These are phyloP conservation scores for Dictyostelium firmibasis DNA, from an alignment of 78 protist species.

Conservation along the genomic window DNA sequence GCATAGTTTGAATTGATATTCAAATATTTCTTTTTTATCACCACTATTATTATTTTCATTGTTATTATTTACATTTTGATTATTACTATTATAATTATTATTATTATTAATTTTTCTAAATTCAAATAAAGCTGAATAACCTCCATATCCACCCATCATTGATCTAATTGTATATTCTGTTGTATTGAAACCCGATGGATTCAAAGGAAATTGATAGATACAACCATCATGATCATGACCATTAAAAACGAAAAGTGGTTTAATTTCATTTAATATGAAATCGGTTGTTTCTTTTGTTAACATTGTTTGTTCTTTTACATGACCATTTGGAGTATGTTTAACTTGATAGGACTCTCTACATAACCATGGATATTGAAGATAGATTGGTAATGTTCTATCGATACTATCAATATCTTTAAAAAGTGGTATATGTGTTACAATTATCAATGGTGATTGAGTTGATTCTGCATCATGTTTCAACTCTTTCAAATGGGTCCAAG, in stretches of 20 bases:
- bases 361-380: background rate
- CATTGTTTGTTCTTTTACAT: constrained; percentile 54
- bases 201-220: constrained; percentile 33
- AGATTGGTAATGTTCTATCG: background rate
- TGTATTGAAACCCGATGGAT: background rate
- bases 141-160: constrained; percentile 81
- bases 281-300: constrained; percentile 57
- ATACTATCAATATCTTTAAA: constrained; percentile 5
- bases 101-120: constrained; percentile 2
- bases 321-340: constrained; percentile 7
- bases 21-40: background rate
- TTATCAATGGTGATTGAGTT: constrained; percentile 36
- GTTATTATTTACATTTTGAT: background rate
- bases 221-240: constrained; percentile 85
- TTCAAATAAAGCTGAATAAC: constrained; percentile 69
- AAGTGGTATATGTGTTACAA: constrained; percentile 69
- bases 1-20: constrained; percentile 37
- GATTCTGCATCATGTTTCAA: constrained; percentile 31
- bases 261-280: constrained; percentile 58
- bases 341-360: background rate
- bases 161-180: constrained; percentile 77
- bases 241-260: constrained; percentile 64
- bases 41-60: background rate
- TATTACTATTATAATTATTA: background rate
- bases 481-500: constrained; percentile 37